Base-by-base conservation (phyloP, 2,329 filamentous ascomycete genomes). In the Didymella arachidicola region DNA sequence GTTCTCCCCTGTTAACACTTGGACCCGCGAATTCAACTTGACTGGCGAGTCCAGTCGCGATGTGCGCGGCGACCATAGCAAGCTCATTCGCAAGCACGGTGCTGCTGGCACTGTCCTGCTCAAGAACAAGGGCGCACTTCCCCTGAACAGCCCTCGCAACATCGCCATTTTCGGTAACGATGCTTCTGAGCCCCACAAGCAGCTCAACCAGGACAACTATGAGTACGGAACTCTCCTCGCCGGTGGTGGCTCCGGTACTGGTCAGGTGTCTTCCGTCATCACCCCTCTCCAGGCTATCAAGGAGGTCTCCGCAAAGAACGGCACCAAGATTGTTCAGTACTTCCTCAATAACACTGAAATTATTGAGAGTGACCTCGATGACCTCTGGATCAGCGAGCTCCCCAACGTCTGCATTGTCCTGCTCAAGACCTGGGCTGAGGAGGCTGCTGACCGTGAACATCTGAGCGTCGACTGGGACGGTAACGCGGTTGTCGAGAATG, bases 351-450 rank as follows among this genome's bases (percentile, higher is more conserved):
- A 82, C 66, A 78, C 72, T 5, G 64, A 76, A 54, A 77, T 75
- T 42, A 74, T 72, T 18, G 63, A 64, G 25, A 72, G 64, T 12
- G 70, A 76, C 19, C 47, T 73, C 39, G 63, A 63, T 44, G 66
- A 61, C 42, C 63, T 70, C 26, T 63, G 71, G 58, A 63, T 70
- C 12, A 77, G 45, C 64, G 51, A 60, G 8, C 54, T 79, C 1
- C 77, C 79, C 7, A 78, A 81, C 8, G 82, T 85, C 10, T 80
- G 64, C 71, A 76, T 87, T n/a, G 84, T 87, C 29, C 85, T 87
- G 73, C 77, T 87, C 57, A 88, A 87, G 83, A 83, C 70, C 14
- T 82, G 75, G 71, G 80, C 81, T 0, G 71, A 74, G 2, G 81
- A 83, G 68, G 79, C 76, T 43, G 70, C 63, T n/a, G 81, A 83